phyloP scores from a whole-genome alignment of 192 early-diverging fungal genomes.

The Backusella morwellensis region DNA sequence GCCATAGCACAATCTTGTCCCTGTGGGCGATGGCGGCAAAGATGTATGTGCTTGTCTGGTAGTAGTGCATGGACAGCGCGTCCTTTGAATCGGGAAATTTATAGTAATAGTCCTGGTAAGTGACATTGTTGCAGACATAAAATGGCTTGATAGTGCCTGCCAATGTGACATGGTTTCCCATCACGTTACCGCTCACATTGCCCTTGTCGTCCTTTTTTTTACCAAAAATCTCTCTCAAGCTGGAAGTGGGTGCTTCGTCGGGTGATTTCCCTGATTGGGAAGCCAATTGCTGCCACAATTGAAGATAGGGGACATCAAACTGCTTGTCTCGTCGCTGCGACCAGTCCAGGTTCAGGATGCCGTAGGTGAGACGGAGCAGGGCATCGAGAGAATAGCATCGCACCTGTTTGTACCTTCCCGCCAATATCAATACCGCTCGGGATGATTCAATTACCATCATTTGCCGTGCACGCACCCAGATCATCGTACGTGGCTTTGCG shows the following conservation, averaged over 20 bases:
- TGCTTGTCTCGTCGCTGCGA: background rate
- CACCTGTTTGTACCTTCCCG: slow-evolving; percentile 23
- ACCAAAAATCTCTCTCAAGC: background rate
- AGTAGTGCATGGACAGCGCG: slow-evolving; percentile 16
- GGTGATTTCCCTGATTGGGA: background rate
- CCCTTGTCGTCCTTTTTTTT: background rate
- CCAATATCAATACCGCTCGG: slow-evolving; percentile 19
- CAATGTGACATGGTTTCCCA: background rate
- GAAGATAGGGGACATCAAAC: slow-evolving; percentile 7
- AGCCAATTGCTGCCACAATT: slow-evolving; percentile 9
- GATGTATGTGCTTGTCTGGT: slow-evolving; percentile 23
- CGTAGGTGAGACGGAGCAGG: slow-evolving; percentile 17
- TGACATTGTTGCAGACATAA: background rate
- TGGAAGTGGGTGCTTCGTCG: background rate
- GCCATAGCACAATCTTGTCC: slow-evolving; percentile 34
- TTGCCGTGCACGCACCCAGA: slow-evolving; percentile 17
- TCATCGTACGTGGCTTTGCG: slow-evolving; percentile 13
- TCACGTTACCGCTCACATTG: background rate
- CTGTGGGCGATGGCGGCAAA: slow-evolving; percentile 24
- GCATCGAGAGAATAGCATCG: slow-evolving; percentile 32
- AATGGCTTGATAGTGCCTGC: background rate
- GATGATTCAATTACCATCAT: slow-evolving; percentile 19
- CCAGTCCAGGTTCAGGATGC: slow-evolving; percentile 20
- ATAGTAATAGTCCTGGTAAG: slow-evolving; percentile 21
- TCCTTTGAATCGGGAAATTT: slow-evolving; percentile 35